Base-by-base conservation (phyloP, 176 grass and related monocot genomes). In the Dendrocalamus sinicus region DNA sequence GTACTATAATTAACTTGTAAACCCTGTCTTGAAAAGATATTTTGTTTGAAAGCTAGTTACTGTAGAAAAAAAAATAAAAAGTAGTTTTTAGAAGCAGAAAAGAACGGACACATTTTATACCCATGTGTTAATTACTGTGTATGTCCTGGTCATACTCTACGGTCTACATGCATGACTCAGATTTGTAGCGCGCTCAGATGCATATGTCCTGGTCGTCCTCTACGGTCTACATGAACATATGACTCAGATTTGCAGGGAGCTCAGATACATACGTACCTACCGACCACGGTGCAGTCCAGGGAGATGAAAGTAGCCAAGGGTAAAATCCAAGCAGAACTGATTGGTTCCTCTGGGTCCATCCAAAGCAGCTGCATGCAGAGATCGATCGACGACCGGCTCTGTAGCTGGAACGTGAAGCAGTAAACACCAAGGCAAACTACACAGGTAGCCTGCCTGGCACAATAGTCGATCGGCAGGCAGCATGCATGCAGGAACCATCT, bases 261-360 rank as follows among this genome's bases (percentile, higher is more conserved):
- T 66, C 14, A 43, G 32, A 75, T 53, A 41, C 46, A 41, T 82
- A 75, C 14, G 26, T 87, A 83, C 73, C 73, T 83, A 39, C 54
- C 50, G 4, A 59, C 19, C 59, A 64, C 64, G 22, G 69, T 75
- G 70, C 70, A 64, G 70, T 84, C 58, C 82, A 69, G 52, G 73
- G 60, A 50, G 77, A 74, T 39, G 72, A 54, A 41, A n/a, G 80
- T 72, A 73, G 9, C 66, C 73, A 73, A 30, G 16, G 68, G 67
- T 78, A 83, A 83, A 86, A 87, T 83, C 84, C 84, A 87, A 90
- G 75, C 74, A 83, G 84, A 73, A 45, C 80, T 65, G 67, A 52
- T 72, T 68, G 89, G 87, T 90, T 83, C 89, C 74, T 79, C 74
- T 64, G 6, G 43, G 8, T 53, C 32, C 13, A 64, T 63, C 61